phyloP scores from a whole-genome alignment of 225 moss, liverwort and hornwort genomes.

The Physcomitrellopsis africana region DNA sequence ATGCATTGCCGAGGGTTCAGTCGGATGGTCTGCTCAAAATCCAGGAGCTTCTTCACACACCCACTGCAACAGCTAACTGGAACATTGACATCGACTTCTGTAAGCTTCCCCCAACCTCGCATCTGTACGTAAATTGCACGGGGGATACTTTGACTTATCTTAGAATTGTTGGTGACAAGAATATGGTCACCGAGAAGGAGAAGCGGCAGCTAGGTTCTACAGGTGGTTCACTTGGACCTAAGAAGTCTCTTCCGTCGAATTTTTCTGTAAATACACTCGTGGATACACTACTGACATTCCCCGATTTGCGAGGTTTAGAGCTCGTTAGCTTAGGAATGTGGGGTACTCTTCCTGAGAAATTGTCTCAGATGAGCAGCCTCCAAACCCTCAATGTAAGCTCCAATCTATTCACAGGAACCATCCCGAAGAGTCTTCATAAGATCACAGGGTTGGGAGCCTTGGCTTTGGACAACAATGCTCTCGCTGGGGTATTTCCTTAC shows the following conservation, averaged over 20 bases:
- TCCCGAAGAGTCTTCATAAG: slow-evolving; percentile 45
- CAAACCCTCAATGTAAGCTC: slow-evolving; percentile 73
- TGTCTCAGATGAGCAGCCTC: slow-evolving; percentile 52
- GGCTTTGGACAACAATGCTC: slow-evolving; percentile 73
- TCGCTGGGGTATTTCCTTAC: slow-evolving; percentile 66
- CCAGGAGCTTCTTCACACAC: slow-evolving; percentile 67
- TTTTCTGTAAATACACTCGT: slow-evolving; percentile 58
- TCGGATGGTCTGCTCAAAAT: slow-evolving; percentile 70
- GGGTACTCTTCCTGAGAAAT: slow-evolving; percentile 59
- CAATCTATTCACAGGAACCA: slow-evolving; percentile 67
- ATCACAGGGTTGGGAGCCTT: slow-evolving; percentile 54
- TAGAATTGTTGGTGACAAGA: slow-evolving; percentile 76
- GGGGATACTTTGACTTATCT: slow-evolving; percentile 71
- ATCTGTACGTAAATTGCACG: slow-evolving; percentile 61
- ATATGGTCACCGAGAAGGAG: slow-evolving; percentile 37
- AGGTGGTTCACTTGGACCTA: slow-evolving; percentile 6
- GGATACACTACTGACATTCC: slow-evolving; percentile 55
- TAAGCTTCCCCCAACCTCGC: slow-evolving; percentile 46
- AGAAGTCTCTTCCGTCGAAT: slow-evolving; percentile 45
- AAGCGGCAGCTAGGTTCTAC: slow-evolving; percentile 13
- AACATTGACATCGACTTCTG: slow-evolving; percentile 70
- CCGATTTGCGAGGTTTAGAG: slow-evolving; percentile 77
- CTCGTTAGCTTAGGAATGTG: slow-evolving; percentile 85
- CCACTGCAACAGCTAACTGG: slow-evolving; percentile 64
- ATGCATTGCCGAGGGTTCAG: slow-evolving; percentile 41